A percentile compares a stretch with the other conserved stretches of the same genome.
phyloP scores from a whole-genome alignment of 1,139 yeast species.

The Martiniozyma asiatica region DNA sequence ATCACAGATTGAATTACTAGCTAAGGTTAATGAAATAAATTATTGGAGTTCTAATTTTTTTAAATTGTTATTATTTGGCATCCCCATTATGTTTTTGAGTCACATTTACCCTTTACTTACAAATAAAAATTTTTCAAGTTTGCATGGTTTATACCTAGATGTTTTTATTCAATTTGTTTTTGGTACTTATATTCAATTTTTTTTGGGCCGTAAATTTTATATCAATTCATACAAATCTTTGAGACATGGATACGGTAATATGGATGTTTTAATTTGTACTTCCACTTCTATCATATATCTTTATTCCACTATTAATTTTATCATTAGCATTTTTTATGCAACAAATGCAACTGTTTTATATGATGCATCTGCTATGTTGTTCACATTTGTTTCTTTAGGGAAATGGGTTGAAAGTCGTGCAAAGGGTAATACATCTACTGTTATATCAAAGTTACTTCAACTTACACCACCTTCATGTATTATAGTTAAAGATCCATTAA shows the following conservation, averaged over 20 bases:
- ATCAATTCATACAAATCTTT: slow-evolving; percentile 55
- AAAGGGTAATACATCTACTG: slow-evolving; percentile 86
- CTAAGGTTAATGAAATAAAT: slow-evolving; percentile 58
- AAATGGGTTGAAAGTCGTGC: slow-evolving; percentile 88
- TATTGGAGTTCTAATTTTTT: slow-evolving; percentile 54
- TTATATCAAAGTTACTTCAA: slow-evolving; percentile 68
- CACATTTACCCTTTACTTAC: slow-evolving; percentile 32
- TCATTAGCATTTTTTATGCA: slow-evolving; percentile 29
- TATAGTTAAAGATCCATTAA: slow-evolving; percentile 34
- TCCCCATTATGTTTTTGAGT: slow-evolving; percentile 52
- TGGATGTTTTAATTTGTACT: slow-evolving; percentile 84
- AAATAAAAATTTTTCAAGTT: slow-evolving; percentile 6
- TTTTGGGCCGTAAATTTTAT: slow-evolving; percentile 53
- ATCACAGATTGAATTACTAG: slow-evolving; percentile 57
- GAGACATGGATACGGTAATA: slow-evolving; percentile 69
- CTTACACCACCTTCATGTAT: slow-evolving; percentile 71
- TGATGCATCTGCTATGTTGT: slow-evolving; percentile 79
- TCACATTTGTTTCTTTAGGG: slow-evolving; percentile 75
- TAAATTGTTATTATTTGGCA: slow-evolving; percentile 39
- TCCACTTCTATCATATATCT: slow-evolving; percentile 72
- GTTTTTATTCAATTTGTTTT: slow-evolving; percentile 51
- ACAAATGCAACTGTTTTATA: slow-evolving; percentile 58
- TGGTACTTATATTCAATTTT: slow-evolving; percentile 58
- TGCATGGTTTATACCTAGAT: slow-evolving; percentile 41
- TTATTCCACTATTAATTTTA: slow-evolving; percentile 60